A percentile compares a stretch with the other conserved stretches of the same genome.
Evolutionary conservation across 345 rosid genomes (phyloP).

Genomic region (Melastoma malabathricum): DNA sequence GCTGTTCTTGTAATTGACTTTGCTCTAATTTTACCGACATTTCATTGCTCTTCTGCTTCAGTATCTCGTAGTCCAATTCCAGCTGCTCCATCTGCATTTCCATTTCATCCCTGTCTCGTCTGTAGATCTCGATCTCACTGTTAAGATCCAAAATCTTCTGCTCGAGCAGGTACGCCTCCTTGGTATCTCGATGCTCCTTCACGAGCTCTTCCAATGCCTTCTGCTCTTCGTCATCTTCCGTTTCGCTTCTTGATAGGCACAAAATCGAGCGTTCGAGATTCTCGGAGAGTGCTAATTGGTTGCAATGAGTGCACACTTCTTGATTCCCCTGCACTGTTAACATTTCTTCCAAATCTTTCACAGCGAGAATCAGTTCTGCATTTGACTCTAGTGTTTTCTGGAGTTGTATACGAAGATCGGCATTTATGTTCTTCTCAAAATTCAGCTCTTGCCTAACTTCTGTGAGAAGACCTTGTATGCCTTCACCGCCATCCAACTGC

Average conservation of each 20-base stretch:
- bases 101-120: constrained; percentile 70
- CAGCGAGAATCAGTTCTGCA: constrained; percentile 75
- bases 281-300: constrained; percentile 14
- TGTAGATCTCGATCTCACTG: constrained; percentile 65
- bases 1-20: constrained; percentile 65
- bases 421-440: constrained; percentile 58
- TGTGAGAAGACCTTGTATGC: constrained; percentile 44
- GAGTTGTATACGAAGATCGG: constrained; percentile 61
- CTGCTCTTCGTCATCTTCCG: constrained; percentile 72
- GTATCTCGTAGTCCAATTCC: constrained; percentile 89
- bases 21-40: constrained; percentile 70
- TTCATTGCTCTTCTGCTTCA: constrained; percentile 77
- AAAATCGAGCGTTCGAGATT: constrained; percentile 15
- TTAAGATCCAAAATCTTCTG: constrained; percentile 52
- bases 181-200: constrained; percentile 43
- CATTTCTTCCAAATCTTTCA: constrained; percentile 72
- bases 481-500: constrained; percentile 36
- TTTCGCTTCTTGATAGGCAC: constrained; percentile 22
- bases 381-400: constrained; percentile 86
- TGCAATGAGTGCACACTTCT: constrained; percentile 17
- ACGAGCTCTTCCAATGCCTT: constrained; percentile 76
- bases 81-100: constrained; percentile 94
- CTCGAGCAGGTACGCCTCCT: constrained; percentile 44
- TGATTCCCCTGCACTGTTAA: constrained; percentile 36
- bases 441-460: constrained; percentile 65